Evolutionary conservation across 164 flowering plant species (phyloP).

Genomic region (Magnolia kwangsiensis): DNA sequence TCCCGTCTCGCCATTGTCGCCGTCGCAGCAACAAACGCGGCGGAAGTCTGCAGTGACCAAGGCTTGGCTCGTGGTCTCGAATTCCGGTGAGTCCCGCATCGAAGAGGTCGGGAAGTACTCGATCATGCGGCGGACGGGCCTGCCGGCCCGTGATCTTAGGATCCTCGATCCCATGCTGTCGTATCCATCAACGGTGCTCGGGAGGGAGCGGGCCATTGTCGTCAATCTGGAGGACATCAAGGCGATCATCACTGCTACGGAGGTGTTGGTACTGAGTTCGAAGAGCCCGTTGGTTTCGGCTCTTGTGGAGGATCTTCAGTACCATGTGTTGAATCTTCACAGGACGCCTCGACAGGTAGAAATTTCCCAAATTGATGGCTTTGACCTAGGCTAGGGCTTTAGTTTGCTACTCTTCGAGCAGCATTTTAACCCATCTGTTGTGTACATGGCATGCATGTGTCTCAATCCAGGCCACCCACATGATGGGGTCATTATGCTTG

Average conservation of each 20-base stretch:
- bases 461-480: no score
- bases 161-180: constrained; percentile 31
- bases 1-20: neutral
- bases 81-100: constrained; percentile 26
- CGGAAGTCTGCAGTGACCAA: constrained; percentile 18
- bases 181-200: constrained; percentile 31
- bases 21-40: constrained; percentile 5
- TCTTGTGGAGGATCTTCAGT: constrained; percentile 34
- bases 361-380: neutral
- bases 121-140: constrained; percentile 35
- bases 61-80: constrained; percentile 37
- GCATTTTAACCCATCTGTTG: neutral
- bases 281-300: constrained; percentile 30
- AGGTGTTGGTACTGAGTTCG: constrained; percentile 31
- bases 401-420: neutral
- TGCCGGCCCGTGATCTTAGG: constrained; percentile 35
- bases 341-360: constrained; percentile 14
- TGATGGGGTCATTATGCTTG: no score
- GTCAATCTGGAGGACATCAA: constrained; percentile 41
- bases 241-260: constrained; percentile 35
- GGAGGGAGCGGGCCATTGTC: constrained; percentile 37
- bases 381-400: neutral
- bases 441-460: neutral
- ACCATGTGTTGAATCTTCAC: constrained; percentile 18
- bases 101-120: constrained; percentile 33